Evolutionary conservation across 2,329 filamentous ascomycete species (phyloP).

Genomic region (Botrytis tulipae): DNA sequence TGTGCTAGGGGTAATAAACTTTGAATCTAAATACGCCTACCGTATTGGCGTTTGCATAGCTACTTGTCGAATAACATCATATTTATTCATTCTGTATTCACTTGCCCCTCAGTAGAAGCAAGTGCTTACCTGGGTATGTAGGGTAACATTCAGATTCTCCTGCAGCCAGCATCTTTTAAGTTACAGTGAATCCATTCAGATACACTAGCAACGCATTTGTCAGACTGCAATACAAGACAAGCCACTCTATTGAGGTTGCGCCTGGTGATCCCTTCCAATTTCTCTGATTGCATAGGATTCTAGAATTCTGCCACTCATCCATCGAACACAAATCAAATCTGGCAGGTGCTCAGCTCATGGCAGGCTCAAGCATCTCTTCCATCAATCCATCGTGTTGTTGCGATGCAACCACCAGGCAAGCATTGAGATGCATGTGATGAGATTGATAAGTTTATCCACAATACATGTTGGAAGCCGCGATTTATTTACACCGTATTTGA

Average conservation of each 20-base stretch:
- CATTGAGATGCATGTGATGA: not conserved
- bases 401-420: not conserved
- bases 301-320: not conserved
- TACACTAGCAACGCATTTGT: not conserved
- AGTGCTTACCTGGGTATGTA: not conserved
- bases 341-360: constrained; percentile 6
- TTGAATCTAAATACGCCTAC: not conserved
- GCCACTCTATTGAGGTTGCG: not conserved
- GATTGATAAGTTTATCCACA: not conserved
- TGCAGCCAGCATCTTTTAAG: not conserved
- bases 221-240: not conserved
- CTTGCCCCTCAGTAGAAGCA: not conserved
- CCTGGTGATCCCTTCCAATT: constrained; percentile 6
- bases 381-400: not conserved
- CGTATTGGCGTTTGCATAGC: not conserved
- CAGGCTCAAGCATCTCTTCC: not conserved
- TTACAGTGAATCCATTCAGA: not conserved
- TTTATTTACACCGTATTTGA: not conserved
- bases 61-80: not conserved
- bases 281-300: not conserved
- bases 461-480: not conserved
- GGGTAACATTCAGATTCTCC: not conserved
- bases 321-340: not conserved
- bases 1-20: not conserved
- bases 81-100: not conserved